These are phyloP conservation scores for Gamarada debralockiae DNA, from an alignment of 495 filamentous ascomycete species.

Conservation along the genomic window DNA sequence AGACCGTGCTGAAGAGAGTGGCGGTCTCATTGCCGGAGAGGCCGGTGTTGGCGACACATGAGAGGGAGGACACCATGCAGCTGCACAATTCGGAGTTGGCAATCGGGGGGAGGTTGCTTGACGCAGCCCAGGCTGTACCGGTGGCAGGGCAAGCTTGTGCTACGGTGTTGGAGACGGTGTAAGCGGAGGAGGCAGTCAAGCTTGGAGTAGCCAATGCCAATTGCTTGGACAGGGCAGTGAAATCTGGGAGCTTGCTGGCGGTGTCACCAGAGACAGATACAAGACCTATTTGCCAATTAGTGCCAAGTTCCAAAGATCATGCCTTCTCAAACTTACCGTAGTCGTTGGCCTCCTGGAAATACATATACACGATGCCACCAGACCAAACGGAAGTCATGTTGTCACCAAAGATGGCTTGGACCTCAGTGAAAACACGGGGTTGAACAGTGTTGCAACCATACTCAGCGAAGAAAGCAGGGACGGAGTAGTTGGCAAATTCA, in stretches of 20 bases:
- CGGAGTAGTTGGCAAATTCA: slow-evolving; percentile 82
- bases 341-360: slow-evolving; percentile 86
- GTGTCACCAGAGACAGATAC: slow-evolving; percentile 56
- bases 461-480: slow-evolving; percentile 96
- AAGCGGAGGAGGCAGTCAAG: slow-evolving; percentile 58
- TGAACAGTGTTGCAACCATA: slow-evolving; percentile 87
- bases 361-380: slow-evolving; percentile 97
- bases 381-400: slow-evolving; percentile 85
- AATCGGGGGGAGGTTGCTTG: slow-evolving; percentile 69
- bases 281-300: slow-evolving; percentile 39
- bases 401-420: slow-evolving; percentile 71
- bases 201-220: slow-evolving; percentile 67
- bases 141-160: slow-evolving; percentile 67
- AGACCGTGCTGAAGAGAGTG: slow-evolving; percentile 70
- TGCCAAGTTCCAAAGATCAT: slow-evolving; percentile 13
- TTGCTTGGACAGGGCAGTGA: slow-evolving; percentile 64
- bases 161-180: slow-evolving; percentile 75
- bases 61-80: slow-evolving; percentile 73
- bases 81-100: slow-evolving; percentile 70
- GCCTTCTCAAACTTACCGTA: slow-evolving; percentile 53
- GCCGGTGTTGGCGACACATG: slow-evolving; percentile 57
- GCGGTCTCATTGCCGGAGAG: slow-evolving; percentile 47
- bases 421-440: slow-evolving; percentile 81
- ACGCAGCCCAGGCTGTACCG: slow-evolving; percentile 62
- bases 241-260: slow-evolving; percentile 67